Percentiles rank a stretch among this genome's conserved stretches.
Conservation (phyloP, 108 stramenopile species). For the Cyclotella baltica region DNA sequence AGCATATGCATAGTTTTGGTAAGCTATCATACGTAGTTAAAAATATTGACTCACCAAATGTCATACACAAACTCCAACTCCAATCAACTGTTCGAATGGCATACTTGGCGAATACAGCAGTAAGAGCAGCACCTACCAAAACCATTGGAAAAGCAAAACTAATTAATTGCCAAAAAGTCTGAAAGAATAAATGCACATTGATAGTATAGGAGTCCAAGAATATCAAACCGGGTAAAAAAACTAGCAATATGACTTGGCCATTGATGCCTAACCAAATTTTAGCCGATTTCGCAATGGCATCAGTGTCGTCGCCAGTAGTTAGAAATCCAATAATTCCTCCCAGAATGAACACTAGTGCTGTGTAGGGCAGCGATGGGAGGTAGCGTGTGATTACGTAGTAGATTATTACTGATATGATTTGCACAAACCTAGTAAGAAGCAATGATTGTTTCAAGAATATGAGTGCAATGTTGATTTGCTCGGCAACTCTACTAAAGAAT, state of each 20-base stretch:
- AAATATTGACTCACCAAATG: slow-evolving; percentile 69
- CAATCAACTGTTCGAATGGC: slow-evolving; percentile 78
- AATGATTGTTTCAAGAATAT: background rate
- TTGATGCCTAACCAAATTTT: slow-evolving; percentile 31
- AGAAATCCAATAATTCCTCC: slow-evolving; percentile 19
- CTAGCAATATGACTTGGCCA: slow-evolving; percentile 32
- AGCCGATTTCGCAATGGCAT: slow-evolving; percentile 51
- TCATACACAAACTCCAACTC: slow-evolving; percentile 69
- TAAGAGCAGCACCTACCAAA: slow-evolving; percentile 70
- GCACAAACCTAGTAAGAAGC: background rate
- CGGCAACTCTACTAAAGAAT: too few species aligned
- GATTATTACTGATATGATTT: slow-evolving; percentile 12
- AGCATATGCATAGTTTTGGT: too few species aligned
- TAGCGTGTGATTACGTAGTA: slow-evolving; percentile 13
- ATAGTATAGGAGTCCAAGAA: slow-evolving; percentile 56
- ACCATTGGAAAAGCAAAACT: slow-evolving; percentile 92
- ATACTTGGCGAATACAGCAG: slow-evolving; percentile 67
- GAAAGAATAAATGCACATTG: slow-evolving; percentile 73
- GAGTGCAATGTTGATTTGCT: too few species aligned
- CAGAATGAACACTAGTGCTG: slow-evolving; percentile 33
- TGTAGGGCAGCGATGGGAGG: slow-evolving; percentile 33
- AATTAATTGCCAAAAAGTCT: slow-evolving; percentile 62
- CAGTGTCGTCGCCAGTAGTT: background rate
- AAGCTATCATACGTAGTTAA: background rate
- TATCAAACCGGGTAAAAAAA: slow-evolving; percentile 48